Evolutionary conservation across 306 rosid species (phyloP), one percentile per base, ranked within the genome.

Genomic region (Adenanthera pavonina): DNA sequence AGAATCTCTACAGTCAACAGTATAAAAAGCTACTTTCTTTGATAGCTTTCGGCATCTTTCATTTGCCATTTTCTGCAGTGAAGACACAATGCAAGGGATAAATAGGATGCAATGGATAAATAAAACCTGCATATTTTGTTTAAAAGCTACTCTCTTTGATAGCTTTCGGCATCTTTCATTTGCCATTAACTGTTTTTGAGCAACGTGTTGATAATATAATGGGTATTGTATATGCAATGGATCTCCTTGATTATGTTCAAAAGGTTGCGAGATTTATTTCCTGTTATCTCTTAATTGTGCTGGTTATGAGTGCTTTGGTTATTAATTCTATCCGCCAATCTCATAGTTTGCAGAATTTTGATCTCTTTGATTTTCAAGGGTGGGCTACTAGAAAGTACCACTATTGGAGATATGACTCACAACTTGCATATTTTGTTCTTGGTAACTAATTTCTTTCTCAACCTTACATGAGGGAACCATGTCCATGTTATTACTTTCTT

Each of bases 181-280:
- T 59, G 88, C 85, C 40, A 85, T n/a, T n/a, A n/a, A n/a, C 99
- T 84, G 98, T 94, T 87, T 96, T 92, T 89, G 99, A 96, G 92
- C 97, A 94, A 87, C 98, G 99, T 30, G 91, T 96, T 74, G 99
- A 96, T 86, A 96, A 96, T 82, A 94, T 96, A 72, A 97, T 91
- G 84, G 99, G 99, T 74, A 94, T 96, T 76, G 99, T 97, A 48
- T 96, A 96, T 92, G 98, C 98, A 68, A 92, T 96, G 99, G 99
- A 96, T 84, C 88, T 96, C 25, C 89, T 96, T 30, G 98, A 94
- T 85, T 96, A 86, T 89, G 95, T 86, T 72, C 92, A 91, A 75
- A 96, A 94, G 97, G 98, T 96, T 61, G 73, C 80, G 40, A 75
- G 82, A 72, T 60, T 82, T 85, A 81, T 56, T 70, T 87, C 38